These are phyloP conservation scores for Cladosporium sp. DNA, from an alignment of 2,329 filamentous ascomycete genomes.

Conservation along the genomic window DNA sequence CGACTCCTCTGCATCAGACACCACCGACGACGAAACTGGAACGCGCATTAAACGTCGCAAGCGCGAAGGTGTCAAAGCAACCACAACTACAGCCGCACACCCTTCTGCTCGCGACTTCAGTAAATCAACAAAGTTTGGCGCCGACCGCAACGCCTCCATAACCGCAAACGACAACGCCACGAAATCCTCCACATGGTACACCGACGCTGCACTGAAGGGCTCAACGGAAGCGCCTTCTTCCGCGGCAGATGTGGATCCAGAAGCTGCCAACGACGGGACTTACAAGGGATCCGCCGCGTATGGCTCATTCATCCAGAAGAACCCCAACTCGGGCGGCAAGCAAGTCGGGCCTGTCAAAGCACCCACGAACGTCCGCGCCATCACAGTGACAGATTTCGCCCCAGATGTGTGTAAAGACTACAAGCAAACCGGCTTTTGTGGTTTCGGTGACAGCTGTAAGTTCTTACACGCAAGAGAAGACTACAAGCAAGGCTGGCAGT, in stretches of 20 bases:
- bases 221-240: constrained; percentile 12
- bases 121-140: constrained; percentile 43
- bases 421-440: constrained; percentile 71
- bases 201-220: constrained; percentile 53
- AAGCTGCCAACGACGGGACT: constrained; percentile 50
- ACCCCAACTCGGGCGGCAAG: constrained; percentile 58
- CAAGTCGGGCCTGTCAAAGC: constrained; percentile 79
- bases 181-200: constrained; percentile 84
- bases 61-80: constrained; percentile 61
- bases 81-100: constrained; percentile 52
- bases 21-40: constrained; percentile 67
- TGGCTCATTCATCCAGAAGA: constrained; percentile 72
- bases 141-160: constrained; percentile 59
- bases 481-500: constrained; percentile 89
- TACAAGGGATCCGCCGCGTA: constrained; percentile 74
- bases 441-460: constrained; percentile 76
- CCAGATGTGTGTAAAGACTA: constrained; percentile 96
- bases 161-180: constrained; percentile 78
- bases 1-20: constrained; percentile 55
- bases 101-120: constrained; percentile 27
- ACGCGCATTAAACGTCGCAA: constrained; percentile 73
- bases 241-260: constrained; percentile 42
- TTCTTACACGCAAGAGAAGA: constrained; percentile 72
- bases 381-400: constrained; percentile 85
- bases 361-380: constrained; percentile 81